These are phyloP conservation scores for Aspergillus cavernicola DNA, from an alignment of 495 filamentous ascomycete genomes.

Conservation along the genomic window DNA sequence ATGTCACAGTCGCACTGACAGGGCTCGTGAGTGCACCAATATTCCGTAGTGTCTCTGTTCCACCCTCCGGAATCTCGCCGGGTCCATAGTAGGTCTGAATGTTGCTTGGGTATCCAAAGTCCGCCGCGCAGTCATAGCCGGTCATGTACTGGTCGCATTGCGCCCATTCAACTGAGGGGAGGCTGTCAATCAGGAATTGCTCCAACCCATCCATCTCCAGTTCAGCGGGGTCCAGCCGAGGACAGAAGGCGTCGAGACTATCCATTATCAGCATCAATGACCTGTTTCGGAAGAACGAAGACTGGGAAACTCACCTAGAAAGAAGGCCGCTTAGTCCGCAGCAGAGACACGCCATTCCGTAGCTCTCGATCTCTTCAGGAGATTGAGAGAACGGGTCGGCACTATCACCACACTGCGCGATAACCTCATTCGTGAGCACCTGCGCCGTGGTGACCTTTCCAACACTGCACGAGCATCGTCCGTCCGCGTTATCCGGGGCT, in stretches of 20 bases:
- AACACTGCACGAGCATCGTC: background rate
- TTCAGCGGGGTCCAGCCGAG: background rate
- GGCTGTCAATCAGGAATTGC: background rate
- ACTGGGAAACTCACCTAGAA: background rate
- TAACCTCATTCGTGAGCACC: background rate
- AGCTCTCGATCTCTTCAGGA: background rate
- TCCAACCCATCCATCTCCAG: background rate
- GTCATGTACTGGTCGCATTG: background rate
- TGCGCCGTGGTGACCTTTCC: background rate
- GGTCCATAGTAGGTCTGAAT: background rate
- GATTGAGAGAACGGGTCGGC: too few species aligned
- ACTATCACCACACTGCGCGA: background rate
- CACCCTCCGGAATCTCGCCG: background rate
- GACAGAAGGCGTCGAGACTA: background rate
- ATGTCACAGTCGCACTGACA: background rate
- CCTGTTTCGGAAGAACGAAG: too few species aligned
- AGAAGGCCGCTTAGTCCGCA: background rate
- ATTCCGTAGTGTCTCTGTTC: slow-evolving; percentile 3
- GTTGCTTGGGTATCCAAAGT: background rate
- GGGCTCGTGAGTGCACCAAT: background rate
- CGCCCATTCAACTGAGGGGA: background rate
- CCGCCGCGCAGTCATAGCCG: background rate
- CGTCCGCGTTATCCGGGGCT: background rate
- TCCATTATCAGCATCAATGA: background rate
- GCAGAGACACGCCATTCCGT: background rate